Percentiles rank a stretch among this genome's conserved stretches.
These are phyloP conservation scores for Podaxis sp. DNA, from an alignment of 768 basidiomycete species.

Conservation along the genomic window DNA sequence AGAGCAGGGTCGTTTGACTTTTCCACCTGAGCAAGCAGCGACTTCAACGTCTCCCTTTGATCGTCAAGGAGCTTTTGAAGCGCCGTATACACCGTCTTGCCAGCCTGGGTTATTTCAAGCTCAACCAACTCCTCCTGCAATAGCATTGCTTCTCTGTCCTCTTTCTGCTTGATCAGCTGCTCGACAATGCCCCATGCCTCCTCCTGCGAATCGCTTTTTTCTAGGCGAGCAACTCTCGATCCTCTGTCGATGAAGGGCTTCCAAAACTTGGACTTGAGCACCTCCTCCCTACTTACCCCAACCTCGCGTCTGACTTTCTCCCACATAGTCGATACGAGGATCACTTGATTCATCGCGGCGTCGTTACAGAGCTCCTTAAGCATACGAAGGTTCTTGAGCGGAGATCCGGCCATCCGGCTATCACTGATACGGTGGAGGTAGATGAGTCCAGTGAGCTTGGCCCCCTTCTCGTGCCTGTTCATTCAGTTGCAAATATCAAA, in stretches of 20 bases:
- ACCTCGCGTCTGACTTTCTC: slow-evolving; percentile 24
- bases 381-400: slow-evolving; percentile 31
- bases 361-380: slow-evolving; percentile 29
- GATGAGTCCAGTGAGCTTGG: slow-evolving; percentile 33
- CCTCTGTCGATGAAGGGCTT: slow-evolving; percentile 15
- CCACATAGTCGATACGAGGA: slow-evolving; percentile 41
- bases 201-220: slow-evolving; percentile 15
- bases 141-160: too few species aligned
- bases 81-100: too few species aligned
- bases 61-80: too few species aligned
- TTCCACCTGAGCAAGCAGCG: too few species aligned
- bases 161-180: slow-evolving; percentile 2
- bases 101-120: too few species aligned
- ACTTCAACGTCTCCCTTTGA: too few species aligned
- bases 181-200: slow-evolving; percentile 21
- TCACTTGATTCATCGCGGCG: slow-evolving; percentile 28
- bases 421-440: slow-evolving; percentile 42
- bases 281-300: slow-evolving; percentile 26
- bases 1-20: too few species aligned
- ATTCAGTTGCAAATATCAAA: background rate
- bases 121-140: too few species aligned
- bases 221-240: slow-evolving; percentile 15
- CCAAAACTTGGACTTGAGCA: slow-evolving; percentile 15
- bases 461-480: slow-evolving; percentile 23
- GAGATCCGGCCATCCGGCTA: slow-evolving; percentile 33